Conservation (phyloP, 306 rosid genomes). For the Prunus armeniaca region DNA sequence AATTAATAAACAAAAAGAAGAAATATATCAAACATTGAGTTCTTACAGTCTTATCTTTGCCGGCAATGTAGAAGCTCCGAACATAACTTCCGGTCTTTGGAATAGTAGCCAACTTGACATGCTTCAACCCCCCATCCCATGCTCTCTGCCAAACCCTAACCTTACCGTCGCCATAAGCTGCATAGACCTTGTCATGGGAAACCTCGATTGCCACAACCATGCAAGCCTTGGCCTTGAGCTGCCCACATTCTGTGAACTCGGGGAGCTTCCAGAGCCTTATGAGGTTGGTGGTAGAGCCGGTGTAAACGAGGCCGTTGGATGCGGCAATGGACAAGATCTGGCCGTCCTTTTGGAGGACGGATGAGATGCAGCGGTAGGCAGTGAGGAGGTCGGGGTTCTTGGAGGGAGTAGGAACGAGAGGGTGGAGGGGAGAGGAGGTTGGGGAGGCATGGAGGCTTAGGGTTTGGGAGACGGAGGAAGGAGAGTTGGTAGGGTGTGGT, state of each 20-base stretch:
- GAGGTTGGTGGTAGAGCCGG: constrained; percentile 65
- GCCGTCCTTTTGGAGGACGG: constrained; percentile 79
- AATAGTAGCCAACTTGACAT: constrained; percentile 62
- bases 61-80: constrained; percentile 58
- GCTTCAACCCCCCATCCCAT: constrained; percentile 73
- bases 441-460: constrained; percentile 65
- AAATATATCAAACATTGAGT: background rate
- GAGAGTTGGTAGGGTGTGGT: constrained; percentile 50
- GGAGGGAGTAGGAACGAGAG: constrained; percentile 11
- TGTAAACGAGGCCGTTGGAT: constrained; percentile 65
- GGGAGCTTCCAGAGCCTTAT: constrained; percentile 87
- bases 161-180: constrained; percentile 89
- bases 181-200: constrained; percentile 73
- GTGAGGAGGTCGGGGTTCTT: constrained; percentile 44
- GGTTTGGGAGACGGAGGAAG: constrained; percentile 54
- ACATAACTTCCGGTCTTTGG: constrained; percentile 68
- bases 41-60: constrained; percentile 75
- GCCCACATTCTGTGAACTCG: constrained; percentile 80
- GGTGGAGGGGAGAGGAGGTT: constrained; percentile 50
- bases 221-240: constrained; percentile 68
- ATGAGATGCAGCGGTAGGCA: constrained; percentile 79
- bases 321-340: constrained; percentile 66
- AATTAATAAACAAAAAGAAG: constrained; percentile 1
- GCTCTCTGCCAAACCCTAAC: constrained; percentile 70
- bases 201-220: constrained; percentile 66